Conservation (phyloP, 2,329 filamentous ascomycete genomes). For the Aspergillus vadensis region DNA sequence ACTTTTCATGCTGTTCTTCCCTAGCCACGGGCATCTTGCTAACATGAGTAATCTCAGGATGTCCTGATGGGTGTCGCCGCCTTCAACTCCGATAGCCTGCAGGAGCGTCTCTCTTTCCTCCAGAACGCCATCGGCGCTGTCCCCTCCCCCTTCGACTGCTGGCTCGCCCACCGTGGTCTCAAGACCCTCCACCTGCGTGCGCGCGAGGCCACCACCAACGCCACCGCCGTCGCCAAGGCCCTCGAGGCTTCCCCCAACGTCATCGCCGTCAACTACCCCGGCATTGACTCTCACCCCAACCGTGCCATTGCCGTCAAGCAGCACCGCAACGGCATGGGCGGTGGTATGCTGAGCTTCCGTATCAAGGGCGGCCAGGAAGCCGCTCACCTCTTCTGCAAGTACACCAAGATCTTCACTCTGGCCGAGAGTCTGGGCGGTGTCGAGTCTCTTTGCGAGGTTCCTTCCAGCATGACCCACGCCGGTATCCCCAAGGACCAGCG, state of each 20-base stretch:
- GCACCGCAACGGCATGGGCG: slow-evolving; percentile 91
- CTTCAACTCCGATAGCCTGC: slow-evolving; percentile 83
- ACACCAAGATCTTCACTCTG: slow-evolving; percentile 85
- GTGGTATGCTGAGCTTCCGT: slow-evolving; percentile 96
- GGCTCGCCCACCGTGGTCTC: slow-evolving; percentile 94
- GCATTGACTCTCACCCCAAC: slow-evolving; percentile 83
- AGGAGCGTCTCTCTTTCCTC: slow-evolving; percentile 78
- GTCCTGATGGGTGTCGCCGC: slow-evolving; percentile 97
- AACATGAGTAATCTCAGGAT: slow-evolving; percentile 54
- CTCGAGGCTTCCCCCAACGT: slow-evolving; percentile 81
- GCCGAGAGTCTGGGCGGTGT: slow-evolving; percentile 92
- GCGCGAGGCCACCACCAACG: slow-evolving; percentile 80
- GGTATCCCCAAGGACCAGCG: slow-evolving; percentile 89
- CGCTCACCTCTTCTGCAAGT: slow-evolving; percentile 88
- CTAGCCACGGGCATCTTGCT: slow-evolving; percentile 1
- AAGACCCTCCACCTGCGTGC: slow-evolving; percentile 96
- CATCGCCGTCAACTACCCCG: slow-evolving; percentile 92
- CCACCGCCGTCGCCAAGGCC: slow-evolving; percentile 71
- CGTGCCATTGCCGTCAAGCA: slow-evolving; percentile 82
- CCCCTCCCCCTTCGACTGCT: slow-evolving; percentile 92
- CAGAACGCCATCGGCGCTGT: slow-evolving; percentile 98
- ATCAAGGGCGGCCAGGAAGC: slow-evolving; percentile 83
- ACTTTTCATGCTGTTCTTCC: neutral
- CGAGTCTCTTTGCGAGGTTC: slow-evolving; percentile 88
- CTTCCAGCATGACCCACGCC: slow-evolving; percentile 94